Evolutionary conservation across 2,329 filamentous ascomycete species (phyloP).

Genomic region (Colletotrichum abscissum): DNA sequence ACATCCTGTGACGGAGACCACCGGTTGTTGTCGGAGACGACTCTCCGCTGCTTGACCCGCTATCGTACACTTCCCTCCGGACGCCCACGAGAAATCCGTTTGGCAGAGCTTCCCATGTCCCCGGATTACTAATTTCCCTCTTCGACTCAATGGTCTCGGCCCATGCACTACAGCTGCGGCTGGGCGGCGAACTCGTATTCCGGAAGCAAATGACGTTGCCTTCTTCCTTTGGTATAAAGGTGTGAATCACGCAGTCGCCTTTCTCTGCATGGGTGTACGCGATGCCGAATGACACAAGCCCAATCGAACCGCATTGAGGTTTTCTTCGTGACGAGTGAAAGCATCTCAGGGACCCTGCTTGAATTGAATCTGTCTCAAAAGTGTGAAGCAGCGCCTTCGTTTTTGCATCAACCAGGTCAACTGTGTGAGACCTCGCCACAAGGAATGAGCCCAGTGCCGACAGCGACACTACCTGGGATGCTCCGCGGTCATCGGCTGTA

Average conservation of each 20-base stretch:
- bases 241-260: slow-evolving; percentile 73
- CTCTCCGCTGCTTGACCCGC: slow-evolving; percentile 35
- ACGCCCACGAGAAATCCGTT: slow-evolving; percentile 73
- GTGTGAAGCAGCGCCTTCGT: slow-evolving; percentile 65
- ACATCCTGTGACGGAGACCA: slow-evolving; percentile 45
- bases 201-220: slow-evolving; percentile 68
- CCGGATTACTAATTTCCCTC: slow-evolving; percentile 69
- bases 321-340: slow-evolving; percentile 64
- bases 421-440: slow-evolving; percentile 65
- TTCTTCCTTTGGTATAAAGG: slow-evolving; percentile 66
- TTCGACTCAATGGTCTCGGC: slow-evolving; percentile 61
- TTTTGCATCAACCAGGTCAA: slow-evolving; percentile 67
- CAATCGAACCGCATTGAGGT: slow-evolving; percentile 65
- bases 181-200: slow-evolving; percentile 51
- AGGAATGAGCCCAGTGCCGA: slow-evolving; percentile 70
- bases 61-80: slow-evolving; percentile 54
- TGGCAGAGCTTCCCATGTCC: slow-evolving; percentile 71
- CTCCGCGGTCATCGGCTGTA: slow-evolving; percentile 53
- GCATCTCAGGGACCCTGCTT: slow-evolving; percentile 68
- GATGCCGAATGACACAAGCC: slow-evolving; percentile 72
- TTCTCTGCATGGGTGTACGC: slow-evolving; percentile 71
- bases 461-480: slow-evolving; percentile 69
- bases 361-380: slow-evolving; percentile 69
- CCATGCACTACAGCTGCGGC: slow-evolving; percentile 62
- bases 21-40: slow-evolving; percentile 37